Evolutionary conservation across 495 filamentous ascomycete species (phyloP).

Genomic region (Hypoxylon perforatum): DNA sequence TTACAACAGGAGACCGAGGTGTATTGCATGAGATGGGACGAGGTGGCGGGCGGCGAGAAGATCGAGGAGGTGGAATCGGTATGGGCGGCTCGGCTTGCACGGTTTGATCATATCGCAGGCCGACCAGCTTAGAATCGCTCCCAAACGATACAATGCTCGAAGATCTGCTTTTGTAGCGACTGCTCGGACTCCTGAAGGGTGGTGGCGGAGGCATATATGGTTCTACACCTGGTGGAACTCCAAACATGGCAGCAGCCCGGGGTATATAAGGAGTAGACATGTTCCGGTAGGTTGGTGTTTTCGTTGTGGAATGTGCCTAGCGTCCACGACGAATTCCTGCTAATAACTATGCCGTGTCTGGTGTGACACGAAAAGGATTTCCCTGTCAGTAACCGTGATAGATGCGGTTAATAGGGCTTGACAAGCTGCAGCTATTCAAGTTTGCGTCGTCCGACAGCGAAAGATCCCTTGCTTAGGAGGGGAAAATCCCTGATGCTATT

Average conservation of each 20-base stretch:
- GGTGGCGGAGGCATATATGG: constrained; percentile 42
- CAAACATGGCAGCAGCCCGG: constrained; percentile 36
- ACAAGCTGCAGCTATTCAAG: constrained; percentile 15
- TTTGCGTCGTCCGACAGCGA: neutral
- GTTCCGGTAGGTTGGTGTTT: neutral
- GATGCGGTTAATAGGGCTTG: too few species aligned
- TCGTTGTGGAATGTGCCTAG: neutral
- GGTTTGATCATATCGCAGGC: constrained; percentile 67
- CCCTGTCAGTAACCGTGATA: constrained; percentile 23
- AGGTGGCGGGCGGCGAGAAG: constrained; percentile 43
- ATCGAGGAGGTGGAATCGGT: constrained; percentile 58
- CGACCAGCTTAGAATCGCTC: constrained; percentile 61
- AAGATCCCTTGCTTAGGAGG: neutral
- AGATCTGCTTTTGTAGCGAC: constrained; percentile 49
- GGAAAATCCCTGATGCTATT: neutral
- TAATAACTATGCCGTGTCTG: constrained; percentile 21
- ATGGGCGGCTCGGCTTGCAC: constrained; percentile 65
- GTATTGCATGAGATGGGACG: constrained; percentile 36
- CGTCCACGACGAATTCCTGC: constrained; percentile 9
- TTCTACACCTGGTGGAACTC: constrained; percentile 29
- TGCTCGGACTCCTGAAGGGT: constrained; percentile 48
- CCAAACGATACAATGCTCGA: constrained; percentile 53
- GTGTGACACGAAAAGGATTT: constrained; percentile 13
- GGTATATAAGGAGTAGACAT: constrained; percentile 23
- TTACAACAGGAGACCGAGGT: constrained; percentile 41